Evolutionary conservation across 2,329 filamentous ascomycete species (phyloP).

Genomic region (Bipolaris bicolor): DNA sequence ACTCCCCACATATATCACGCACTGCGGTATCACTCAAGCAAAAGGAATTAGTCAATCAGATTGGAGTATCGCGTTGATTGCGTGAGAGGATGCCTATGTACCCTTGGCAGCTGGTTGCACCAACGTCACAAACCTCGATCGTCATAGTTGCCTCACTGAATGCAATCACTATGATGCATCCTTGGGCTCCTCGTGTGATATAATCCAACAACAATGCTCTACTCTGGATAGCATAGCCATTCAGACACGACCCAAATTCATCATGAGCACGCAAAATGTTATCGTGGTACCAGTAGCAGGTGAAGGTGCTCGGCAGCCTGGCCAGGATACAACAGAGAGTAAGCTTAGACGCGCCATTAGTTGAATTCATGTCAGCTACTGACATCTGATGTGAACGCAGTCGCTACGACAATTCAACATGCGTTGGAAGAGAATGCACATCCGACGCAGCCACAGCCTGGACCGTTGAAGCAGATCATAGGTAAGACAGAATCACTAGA

Average conservation of each 20-base stretch:
- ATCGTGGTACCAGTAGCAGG: not conserved
- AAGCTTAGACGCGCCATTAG: not conserved
- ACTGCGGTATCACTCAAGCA: not conserved
- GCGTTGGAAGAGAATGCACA: not conserved
- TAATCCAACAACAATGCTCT: not conserved
- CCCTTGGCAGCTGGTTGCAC: not conserved
- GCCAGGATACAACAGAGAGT: not conserved
- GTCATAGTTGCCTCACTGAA: constrained; percentile 1
- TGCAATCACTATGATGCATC: constrained; percentile 3
- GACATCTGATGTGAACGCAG: not conserved
- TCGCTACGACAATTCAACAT: not conserved
- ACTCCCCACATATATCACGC: not conserved
- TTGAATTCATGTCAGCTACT: not conserved
- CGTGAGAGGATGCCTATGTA: not conserved
- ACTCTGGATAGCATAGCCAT: too few relatives aligned
- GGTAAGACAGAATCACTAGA: not conserved
- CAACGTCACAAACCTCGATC: not conserved
- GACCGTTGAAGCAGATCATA: not conserved
- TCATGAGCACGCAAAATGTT: not conserved
- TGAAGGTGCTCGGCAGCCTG: not conserved
- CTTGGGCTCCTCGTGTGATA: not conserved
- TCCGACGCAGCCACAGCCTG: not conserved
- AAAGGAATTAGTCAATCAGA: not conserved
- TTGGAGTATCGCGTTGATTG: not conserved
- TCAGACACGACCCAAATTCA: not conserved